phyloP scores from a whole-genome alignment of 2,329 filamentous ascomycete species.

The Aspergillus flavus region DNA sequence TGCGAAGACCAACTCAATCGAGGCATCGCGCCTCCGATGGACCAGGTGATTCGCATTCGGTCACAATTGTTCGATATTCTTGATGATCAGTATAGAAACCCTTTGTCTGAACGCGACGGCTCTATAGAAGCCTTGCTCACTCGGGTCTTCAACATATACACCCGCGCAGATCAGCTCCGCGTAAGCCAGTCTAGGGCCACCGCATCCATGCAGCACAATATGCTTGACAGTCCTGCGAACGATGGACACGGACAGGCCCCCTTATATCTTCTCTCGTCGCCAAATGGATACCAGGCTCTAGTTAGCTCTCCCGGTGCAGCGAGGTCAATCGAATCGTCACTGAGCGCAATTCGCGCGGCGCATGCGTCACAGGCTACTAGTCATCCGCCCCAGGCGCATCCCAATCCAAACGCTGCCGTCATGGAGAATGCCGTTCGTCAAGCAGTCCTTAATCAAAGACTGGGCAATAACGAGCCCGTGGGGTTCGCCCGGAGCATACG shows the following conservation, averaged over 20 bases:
- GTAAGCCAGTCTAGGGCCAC: constrained; percentile 20
- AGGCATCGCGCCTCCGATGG: constrained; percentile 32
- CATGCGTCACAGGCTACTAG: constrained; percentile 9
- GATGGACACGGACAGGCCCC: constrained; percentile 14
- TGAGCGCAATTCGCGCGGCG: constrained; percentile 17
- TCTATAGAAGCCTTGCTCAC: constrained; percentile 31
- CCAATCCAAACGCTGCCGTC: constrained; percentile 22
- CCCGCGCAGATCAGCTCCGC: constrained; percentile 36
- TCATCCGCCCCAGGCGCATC: constrained; percentile 14
- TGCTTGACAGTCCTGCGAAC: not conserved
- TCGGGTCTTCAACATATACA: constrained; percentile 34
- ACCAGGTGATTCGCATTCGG: constrained; percentile 33
- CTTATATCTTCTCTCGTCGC: constrained; percentile 49
- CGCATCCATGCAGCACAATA: not conserved
- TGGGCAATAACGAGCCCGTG: constrained; percentile 29
- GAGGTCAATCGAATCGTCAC: constrained; percentile 20
- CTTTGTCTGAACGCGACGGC: constrained; percentile 25
- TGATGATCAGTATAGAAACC: constrained; percentile 35
- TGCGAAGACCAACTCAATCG: constrained; percentile 33
- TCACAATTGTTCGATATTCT: constrained; percentile 35
- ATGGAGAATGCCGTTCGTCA: constrained; percentile 38
- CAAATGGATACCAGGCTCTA: constrained; percentile 49
- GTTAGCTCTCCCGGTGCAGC: constrained; percentile 43
- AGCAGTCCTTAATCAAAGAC: constrained; percentile 33
- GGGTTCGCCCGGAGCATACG: constrained; percentile 45